Evolutionary conservation across 108 stramenopile species (phyloP).

Genomic region (Chaetoceros muelleri): DNA sequence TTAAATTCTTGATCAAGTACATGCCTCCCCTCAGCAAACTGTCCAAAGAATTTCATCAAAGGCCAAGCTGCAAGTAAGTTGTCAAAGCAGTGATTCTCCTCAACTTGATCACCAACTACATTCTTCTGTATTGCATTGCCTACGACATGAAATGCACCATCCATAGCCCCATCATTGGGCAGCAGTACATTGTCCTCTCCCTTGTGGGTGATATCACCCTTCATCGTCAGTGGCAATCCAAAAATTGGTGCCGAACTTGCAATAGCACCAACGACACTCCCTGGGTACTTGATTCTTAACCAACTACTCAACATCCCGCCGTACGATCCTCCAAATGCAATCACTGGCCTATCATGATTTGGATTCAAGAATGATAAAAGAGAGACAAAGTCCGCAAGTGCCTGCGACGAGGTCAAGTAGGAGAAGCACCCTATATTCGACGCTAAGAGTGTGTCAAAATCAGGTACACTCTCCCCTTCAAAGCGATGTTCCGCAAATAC

Average conservation of each 20-base stretch:
- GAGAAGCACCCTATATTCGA: conserved; percentile 21
- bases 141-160: conserved; percentile 34
- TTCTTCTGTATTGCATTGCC: conserved; percentile 17
- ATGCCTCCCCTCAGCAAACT: conserved; percentile 1
- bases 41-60: conserved; percentile 23
- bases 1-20: conserved; percentile 19
- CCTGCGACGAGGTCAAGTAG: conserved; percentile 44
- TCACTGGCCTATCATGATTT: conserved; percentile 26
- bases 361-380: conserved; percentile 33
- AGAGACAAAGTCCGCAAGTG: conserved; percentile 76
- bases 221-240: conserved; percentile 12
- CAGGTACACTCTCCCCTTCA: conserved; percentile 53
- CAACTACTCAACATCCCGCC: conserved; percentile 89
- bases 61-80: conserved; percentile 40
- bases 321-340: conserved; percentile 85
- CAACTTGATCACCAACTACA: conserved; percentile 6
- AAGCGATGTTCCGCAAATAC: conserved; percentile 90
- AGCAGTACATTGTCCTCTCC: neutral
- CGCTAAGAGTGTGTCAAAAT: conserved; percentile 5
- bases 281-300: conserved; percentile 83
- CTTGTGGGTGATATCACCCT: neutral
- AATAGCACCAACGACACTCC: conserved; percentile 70
- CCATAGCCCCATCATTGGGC: conserved; percentile 20
- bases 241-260: conserved; percentile 63
- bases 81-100: conserved; percentile 25